Conservation (phyloP, 495 filamentous ascomycete genomes). For the Filosporella fistucella region DNA sequence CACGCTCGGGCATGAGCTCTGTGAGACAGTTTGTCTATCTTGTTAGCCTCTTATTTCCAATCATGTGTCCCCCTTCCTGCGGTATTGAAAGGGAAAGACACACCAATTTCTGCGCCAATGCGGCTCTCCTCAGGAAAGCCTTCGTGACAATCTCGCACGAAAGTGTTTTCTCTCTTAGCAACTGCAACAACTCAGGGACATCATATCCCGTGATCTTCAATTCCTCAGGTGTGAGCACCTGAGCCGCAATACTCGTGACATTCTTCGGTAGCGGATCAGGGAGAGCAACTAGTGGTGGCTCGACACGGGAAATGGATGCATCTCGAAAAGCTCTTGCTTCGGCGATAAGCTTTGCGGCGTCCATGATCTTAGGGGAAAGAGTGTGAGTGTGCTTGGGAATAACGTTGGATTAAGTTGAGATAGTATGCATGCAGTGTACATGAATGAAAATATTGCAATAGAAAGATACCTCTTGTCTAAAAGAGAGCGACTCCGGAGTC, state of each 20-base stretch:
- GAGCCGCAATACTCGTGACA: constrained; percentile 1
- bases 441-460: too few species aligned
- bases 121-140: constrained; percentile 50
- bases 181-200: not conserved
- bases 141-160: constrained; percentile 30
- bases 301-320: not conserved
- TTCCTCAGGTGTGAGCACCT: constrained; percentile 10
- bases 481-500: too few species aligned
- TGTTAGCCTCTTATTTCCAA: constrained; percentile 1
- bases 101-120: constrained; percentile 21
- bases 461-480: too few species aligned
- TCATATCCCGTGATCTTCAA: constrained; percentile 1
- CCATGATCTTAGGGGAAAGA: not conserved
- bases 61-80: too few species aligned
- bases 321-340: constrained; percentile 2
- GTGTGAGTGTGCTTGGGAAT: not conserved
- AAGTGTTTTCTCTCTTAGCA: not conserved
- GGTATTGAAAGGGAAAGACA: not conserved
- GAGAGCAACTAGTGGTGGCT: constrained; percentile 1
- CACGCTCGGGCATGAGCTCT: constrained; percentile 47
- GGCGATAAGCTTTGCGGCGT: constrained; percentile 1
- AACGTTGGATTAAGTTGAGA: too few species aligned
- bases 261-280: constrained; percentile 6
- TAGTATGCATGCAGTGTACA: too few species aligned
- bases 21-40: constrained; percentile 49